Evolutionary conservation across 805 yeast genomes (phyloP).

Genomic region (Wickerhamiella galacta): DNA sequence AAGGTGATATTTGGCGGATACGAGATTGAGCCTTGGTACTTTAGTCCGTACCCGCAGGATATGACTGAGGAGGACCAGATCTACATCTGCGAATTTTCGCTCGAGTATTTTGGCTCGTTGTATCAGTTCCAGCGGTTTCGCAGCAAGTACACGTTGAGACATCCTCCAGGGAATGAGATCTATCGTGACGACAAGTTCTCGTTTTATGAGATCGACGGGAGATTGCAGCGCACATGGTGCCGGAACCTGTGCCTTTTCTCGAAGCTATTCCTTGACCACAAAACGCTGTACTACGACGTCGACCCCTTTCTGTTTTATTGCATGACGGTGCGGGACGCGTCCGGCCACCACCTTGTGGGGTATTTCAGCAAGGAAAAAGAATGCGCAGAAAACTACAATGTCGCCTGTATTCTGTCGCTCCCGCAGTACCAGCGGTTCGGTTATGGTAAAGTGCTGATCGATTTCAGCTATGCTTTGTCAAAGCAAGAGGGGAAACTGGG

Average conservation of each 20-base stretch:
- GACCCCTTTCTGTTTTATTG: slow-evolving; percentile 94
- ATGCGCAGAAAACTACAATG: slow-evolving; percentile 85
- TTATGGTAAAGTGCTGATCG: slow-evolving; percentile 78
- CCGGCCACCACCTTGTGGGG: slow-evolving; percentile 92
- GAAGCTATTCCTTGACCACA: slow-evolving; percentile 85
- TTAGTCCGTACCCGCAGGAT: slow-evolving; percentile 92
- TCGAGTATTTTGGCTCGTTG: slow-evolving; percentile 73
- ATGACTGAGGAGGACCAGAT: slow-evolving; percentile 81
- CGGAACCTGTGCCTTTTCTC: slow-evolving; percentile 82
- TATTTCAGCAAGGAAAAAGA: slow-evolving; percentile 95
- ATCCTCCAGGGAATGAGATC: slow-evolving; percentile 97
- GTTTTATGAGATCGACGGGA: slow-evolving; percentile 93
- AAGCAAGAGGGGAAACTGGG: slow-evolving; percentile 82
- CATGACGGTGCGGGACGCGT: slow-evolving; percentile 79
- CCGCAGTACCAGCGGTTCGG: slow-evolving; percentile 97
- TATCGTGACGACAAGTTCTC: slow-evolving; percentile 86
- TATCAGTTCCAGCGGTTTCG: slow-evolving; percentile 90
- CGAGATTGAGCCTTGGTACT: slow-evolving; percentile 97
- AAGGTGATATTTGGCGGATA: slow-evolving; percentile 73
- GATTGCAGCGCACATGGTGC: slow-evolving; percentile 94
- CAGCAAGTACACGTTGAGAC: slow-evolving; percentile 70
- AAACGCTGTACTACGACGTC: slow-evolving; percentile 90
- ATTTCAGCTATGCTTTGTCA: slow-evolving; percentile 82
- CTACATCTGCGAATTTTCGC: slow-evolving; percentile 80
- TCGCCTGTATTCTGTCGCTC: slow-evolving; percentile 88